Conservation (phyloP, 768 basidiomycete genomes). For the Kwoniella mangroviensis region DNA sequence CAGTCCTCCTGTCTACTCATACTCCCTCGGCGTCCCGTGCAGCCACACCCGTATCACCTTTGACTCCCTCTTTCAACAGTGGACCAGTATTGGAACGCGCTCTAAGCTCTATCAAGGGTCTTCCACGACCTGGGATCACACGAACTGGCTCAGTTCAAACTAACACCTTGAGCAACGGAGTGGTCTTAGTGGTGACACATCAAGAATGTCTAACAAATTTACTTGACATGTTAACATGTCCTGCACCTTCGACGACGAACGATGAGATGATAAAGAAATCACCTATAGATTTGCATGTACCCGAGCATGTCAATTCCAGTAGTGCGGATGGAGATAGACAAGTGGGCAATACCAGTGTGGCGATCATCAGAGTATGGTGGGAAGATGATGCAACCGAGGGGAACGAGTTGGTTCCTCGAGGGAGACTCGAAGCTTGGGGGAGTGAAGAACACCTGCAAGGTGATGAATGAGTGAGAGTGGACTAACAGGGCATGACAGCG, state of each 20-base stretch:
- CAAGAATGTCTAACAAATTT: constrained; percentile 31
- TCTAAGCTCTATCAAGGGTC: constrained; percentile 7
- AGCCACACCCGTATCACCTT: constrained; percentile 25
- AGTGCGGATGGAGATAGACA: constrained; percentile 6
- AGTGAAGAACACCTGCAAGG: constrained; percentile 28
- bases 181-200: constrained; percentile 34
- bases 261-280: not conserved
- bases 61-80: constrained; percentile 5
- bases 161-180: constrained; percentile 14
- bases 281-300: constrained; percentile 32
- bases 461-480: not conserved
- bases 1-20: constrained; percentile 21
- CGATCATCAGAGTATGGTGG: constrained; percentile 41
- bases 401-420: not conserved
- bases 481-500: no score
- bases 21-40: constrained; percentile 31
- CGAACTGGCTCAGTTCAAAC: not conserved
- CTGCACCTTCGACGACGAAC: not conserved
- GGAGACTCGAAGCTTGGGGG: constrained; percentile 38
- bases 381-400: constrained; percentile 35
- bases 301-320: constrained; percentile 5
- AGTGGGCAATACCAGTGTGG: constrained; percentile 32
- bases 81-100: constrained; percentile 5
- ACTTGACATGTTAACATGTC: constrained; percentile 23
- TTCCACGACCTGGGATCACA: constrained; percentile 17